Base-by-base conservation (phyloP, 768 basidiomycete species). In the Antrodiella citrinella region DNA sequence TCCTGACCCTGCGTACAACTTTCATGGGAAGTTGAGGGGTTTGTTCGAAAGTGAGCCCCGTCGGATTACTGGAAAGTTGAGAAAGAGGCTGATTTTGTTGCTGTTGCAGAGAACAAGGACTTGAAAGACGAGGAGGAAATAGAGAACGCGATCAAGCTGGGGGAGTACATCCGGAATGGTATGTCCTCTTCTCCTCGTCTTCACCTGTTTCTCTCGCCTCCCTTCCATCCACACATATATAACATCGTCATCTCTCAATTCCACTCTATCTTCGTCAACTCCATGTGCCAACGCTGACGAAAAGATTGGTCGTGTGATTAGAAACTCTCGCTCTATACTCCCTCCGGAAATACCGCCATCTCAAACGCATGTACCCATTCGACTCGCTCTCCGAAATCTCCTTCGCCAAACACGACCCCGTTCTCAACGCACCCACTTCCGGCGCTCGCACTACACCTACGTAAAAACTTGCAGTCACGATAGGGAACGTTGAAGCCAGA, bases 111-210 rank as follows among this genome's bases (percentile, higher is more conserved):
- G 66, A 86, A 90, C 59, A 76, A 75, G 51, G 57, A 73, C 57
- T 67, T 91, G 55, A 81, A 75, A 15, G 77, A 86, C 57, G 72
- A 72, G 52, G 73, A 77, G 18, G 86, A 91, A 53, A 86, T 91
- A 48, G 85, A 91, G 67, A 80, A 74, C 51, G 87, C 88, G 0
- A 67, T 91, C 51, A 76, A 73, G 51, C 66, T 91, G 24, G 86
- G 82, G 11, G 88, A 91, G 62, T 91, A 89, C 57, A 91, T 92
- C 66, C 88, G 83, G 69, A 86, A 87, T 59, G 90, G 90, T 86
- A 58, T 54, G 77, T 60, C 20, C 30, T 7, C 15, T 35, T 15
- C 15, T 35, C n/a, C n/a, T n/a, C n/a, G n/a, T n/a, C n/a, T n/a
- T n/a, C n/a, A n/a, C n/a, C n/a, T n/a, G n/a, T n/a, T n/a, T n/a